Evolutionary conservation across 768 basidiomycete species (phyloP).

Genomic region (Amanita molliuscula): DNA sequence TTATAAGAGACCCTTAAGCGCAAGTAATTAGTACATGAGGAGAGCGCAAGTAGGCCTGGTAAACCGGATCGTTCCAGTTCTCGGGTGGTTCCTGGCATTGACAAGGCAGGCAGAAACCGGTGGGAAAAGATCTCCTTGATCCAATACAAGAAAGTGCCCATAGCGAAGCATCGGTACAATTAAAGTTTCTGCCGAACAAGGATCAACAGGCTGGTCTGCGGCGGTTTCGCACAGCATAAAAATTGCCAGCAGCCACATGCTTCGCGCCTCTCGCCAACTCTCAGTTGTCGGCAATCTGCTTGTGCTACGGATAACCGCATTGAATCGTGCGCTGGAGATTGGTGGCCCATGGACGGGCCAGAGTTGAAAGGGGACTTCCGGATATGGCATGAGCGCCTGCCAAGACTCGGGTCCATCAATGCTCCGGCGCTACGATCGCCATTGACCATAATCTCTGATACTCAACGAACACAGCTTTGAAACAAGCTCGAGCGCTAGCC

Average conservation of each 20-base stretch:
- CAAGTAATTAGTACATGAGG: neutral
- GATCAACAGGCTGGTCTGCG: neutral
- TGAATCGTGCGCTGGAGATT: too few relatives aligned
- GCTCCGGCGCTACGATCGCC: neutral
- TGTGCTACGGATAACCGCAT: neutral
- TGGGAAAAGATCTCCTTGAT: slow-evolving; percentile 4
- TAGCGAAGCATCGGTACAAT: neutral
- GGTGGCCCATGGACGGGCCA: too few relatives aligned
- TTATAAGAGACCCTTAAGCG: neutral
- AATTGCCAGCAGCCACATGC: neutral
- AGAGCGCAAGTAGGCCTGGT: neutral
- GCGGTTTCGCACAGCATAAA: neutral
- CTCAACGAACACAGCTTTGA: neutral
- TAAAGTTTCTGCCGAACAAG: neutral
- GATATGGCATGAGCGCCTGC: too few relatives aligned
- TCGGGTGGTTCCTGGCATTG: neutral
- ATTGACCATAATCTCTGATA: neutral
- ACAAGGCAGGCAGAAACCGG: neutral
- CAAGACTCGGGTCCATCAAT: too few relatives aligned
- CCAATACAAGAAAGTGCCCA: neutral
- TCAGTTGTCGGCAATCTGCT: neutral
- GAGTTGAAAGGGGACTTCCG: too few relatives aligned
- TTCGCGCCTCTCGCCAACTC: neutral
- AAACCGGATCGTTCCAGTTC: neutral
- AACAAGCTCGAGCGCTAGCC: neutral